Conservation (phyloP, 441 rosid genomes). For the Adansonia rubrostipa region DNA sequence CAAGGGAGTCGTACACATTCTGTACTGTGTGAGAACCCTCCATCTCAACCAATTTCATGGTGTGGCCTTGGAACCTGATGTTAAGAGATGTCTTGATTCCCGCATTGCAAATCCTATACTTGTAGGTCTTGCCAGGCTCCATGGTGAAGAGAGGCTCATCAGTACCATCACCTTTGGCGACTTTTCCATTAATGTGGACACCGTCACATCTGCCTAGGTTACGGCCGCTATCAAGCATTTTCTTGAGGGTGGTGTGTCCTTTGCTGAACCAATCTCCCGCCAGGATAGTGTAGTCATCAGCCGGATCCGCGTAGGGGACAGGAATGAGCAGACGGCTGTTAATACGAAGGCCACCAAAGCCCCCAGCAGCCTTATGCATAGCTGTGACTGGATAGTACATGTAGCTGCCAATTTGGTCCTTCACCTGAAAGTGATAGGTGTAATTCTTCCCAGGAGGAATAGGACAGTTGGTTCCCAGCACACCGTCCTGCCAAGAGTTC, state of each 20-base stretch:
- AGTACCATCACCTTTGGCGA: conserved; percentile 39
- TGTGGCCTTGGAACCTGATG: conserved; percentile 71
- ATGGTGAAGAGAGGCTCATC: conserved; percentile 68
- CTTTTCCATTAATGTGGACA: conserved; percentile 66
- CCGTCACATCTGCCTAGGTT: conserved; percentile 58
- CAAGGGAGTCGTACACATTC: conserved; percentile 68
- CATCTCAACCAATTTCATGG: conserved; percentile 79
- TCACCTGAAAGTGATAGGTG: conserved; percentile 71
- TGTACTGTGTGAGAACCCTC: conserved; percentile 77
- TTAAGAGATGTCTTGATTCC: conserved; percentile 66
- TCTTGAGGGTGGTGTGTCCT: conserved; percentile 51
- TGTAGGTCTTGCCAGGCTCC: conserved; percentile 71
- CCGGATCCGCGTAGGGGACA: conserved; percentile 66
- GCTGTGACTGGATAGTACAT: conserved; percentile 60
- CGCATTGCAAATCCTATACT: conserved; percentile 67
- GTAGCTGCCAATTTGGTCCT: conserved; percentile 86
- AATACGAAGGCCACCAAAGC: conserved; percentile 66
- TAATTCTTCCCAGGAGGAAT: conserved; percentile 62
- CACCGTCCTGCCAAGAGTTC: conserved; percentile 77
- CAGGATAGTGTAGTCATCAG: conserved; percentile 60
- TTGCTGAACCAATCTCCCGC: conserved; percentile 64
- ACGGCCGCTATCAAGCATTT: conserved; percentile 59
- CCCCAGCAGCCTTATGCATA: conserved; percentile 65
- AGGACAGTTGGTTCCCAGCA: conserved; percentile 67
- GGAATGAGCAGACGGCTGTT: conserved; percentile 74